A percentile compares a stretch with the other conserved stretches of the same genome.
Evolutionary conservation across 352 stramenopile species (phyloP).

Genomic region (Lagenidium giganteum): DNA sequence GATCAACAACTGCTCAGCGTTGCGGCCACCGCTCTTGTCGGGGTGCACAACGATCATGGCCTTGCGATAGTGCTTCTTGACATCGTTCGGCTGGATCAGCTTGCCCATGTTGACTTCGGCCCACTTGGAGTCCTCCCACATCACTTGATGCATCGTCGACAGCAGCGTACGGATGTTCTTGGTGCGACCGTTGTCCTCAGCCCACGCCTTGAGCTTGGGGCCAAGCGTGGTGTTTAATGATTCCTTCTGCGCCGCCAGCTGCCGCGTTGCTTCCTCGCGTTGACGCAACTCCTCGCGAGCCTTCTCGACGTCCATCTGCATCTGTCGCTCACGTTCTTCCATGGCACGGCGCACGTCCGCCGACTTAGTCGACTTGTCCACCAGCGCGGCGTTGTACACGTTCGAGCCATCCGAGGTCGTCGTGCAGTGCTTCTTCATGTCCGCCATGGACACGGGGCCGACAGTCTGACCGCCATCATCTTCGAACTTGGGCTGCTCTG

Average conservation of each 20-base stretch:
- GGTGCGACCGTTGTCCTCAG: slow-evolving; percentile 80
- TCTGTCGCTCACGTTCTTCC: slow-evolving; percentile 72
- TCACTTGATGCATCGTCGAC: slow-evolving; percentile 89
- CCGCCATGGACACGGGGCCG: slow-evolving; percentile 73
- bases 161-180: slow-evolving; percentile 91
- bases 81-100: slow-evolving; percentile 83
- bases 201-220: slow-evolving; percentile 75
- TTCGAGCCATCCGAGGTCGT: slow-evolving; percentile 75
- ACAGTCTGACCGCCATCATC: slow-evolving; percentile 77
- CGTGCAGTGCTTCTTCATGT: slow-evolving; percentile 67
- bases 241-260: slow-evolving; percentile 69
- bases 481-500: slow-evolving; percentile 64
- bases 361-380: slow-evolving; percentile 82
- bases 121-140: slow-evolving; percentile 89
- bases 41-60: slow-evolving; percentile 92
- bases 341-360: slow-evolving; percentile 75
- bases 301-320: slow-evolving; percentile 66
- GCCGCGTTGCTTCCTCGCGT: slow-evolving; percentile 51
- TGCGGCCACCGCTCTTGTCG: slow-evolving; percentile 84
- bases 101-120: slow-evolving; percentile 88
- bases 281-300: slow-evolving; percentile 66
- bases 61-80: slow-evolving; percentile 91
- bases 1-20: slow-evolving; percentile 85
- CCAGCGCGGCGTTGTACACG: slow-evolving; percentile 80
- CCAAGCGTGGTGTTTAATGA: slow-evolving; percentile 45